A percentile compares a stretch with the other conserved stretches of the same genome.
phyloP scores from a whole-genome alignment of 345 rosid genomes.

The Trapa bicornis region DNA sequence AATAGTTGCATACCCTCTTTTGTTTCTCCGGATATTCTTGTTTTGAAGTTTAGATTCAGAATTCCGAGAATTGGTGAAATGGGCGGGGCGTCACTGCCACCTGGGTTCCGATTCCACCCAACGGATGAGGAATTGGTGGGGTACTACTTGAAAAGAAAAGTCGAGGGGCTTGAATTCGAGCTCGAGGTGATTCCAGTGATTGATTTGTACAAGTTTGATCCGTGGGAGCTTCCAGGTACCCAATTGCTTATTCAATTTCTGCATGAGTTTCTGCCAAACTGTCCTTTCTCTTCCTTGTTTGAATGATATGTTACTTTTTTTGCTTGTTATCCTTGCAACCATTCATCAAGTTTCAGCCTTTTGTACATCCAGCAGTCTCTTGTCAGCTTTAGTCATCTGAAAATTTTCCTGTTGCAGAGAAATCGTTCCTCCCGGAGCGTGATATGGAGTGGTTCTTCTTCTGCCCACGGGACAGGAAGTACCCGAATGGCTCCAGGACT shows the following conservation, averaged over 20 bases:
- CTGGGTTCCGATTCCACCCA: slow-evolving; percentile 85
- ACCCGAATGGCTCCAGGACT: slow-evolving; percentile 69
- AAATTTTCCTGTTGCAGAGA: slow-evolving; percentile 32
- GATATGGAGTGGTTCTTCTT: slow-evolving; percentile 95
- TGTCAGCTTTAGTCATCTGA: background rate
- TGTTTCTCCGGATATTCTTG: slow-evolving; percentile 1
- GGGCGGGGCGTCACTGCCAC: slow-evolving; percentile 74
- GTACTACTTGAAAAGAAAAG: slow-evolving; percentile 69
- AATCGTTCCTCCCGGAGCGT: slow-evolving; percentile 61
- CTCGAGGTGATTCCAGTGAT: slow-evolving; percentile 73
- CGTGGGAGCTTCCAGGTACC: slow-evolving; percentile 88
- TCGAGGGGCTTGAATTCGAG: slow-evolving; percentile 57
- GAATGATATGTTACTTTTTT: background rate
- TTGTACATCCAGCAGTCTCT: background rate
- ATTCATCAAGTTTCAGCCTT: background rate
- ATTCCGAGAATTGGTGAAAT: slow-evolving; percentile 8
- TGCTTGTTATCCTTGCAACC: background rate
- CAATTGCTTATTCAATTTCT: background rate
- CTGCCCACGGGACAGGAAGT: slow-evolving; percentile 73
- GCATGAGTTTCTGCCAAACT: background rate
- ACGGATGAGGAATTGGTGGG: slow-evolving; percentile 79
- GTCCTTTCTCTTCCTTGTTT: background rate
- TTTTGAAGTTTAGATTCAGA: slow-evolving; percentile 1
- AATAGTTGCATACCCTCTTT: background rate
- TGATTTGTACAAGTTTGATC: slow-evolving; percentile 85